Evolutionary conservation across 306 rosid genomes (phyloP).

Genomic region (Hylodesmum podocarpum): DNA sequence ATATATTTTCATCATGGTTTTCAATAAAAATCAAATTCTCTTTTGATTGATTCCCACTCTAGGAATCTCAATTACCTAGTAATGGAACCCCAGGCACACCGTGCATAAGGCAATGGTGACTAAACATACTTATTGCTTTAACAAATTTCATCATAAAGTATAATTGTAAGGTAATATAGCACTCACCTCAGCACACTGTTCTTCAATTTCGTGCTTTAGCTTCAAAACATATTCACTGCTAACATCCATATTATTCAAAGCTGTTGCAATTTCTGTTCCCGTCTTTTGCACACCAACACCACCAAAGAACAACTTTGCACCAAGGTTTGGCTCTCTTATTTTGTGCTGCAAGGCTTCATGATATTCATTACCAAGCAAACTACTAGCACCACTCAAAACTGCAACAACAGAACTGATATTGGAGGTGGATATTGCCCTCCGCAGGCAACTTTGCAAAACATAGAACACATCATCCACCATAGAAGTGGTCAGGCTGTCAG

Average conservation of each 20-base stretch:
- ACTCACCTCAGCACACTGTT: conserved; percentile 89
- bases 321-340: conserved; percentile 87
- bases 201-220: conserved; percentile 89
- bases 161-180: conserved; percentile 14
- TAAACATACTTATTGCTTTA: background rate
- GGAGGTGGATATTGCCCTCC: conserved; percentile 85
- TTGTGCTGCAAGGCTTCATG: conserved; percentile 86
- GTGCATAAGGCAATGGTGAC: background rate
- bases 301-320: conserved; percentile 88
- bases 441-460: conserved; percentile 87
- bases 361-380: conserved; percentile 81
- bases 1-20: background rate
- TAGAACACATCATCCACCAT: conserved; percentile 98
- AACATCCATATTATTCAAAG: conserved; percentile 87
- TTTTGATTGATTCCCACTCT: background rate
- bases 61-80: background rate
- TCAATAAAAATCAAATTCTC: background rate
- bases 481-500: conserved; percentile 90
- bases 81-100: background rate
- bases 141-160: background rate
- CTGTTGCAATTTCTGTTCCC: conserved; percentile 84
- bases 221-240: conserved; percentile 89
- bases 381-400: conserved; percentile 82
- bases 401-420: conserved; percentile 92
- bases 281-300: conserved; percentile 90